Base-by-base conservation (phyloP, 495 filamentous ascomycete species). In the Aspergillus leporis region DNA sequence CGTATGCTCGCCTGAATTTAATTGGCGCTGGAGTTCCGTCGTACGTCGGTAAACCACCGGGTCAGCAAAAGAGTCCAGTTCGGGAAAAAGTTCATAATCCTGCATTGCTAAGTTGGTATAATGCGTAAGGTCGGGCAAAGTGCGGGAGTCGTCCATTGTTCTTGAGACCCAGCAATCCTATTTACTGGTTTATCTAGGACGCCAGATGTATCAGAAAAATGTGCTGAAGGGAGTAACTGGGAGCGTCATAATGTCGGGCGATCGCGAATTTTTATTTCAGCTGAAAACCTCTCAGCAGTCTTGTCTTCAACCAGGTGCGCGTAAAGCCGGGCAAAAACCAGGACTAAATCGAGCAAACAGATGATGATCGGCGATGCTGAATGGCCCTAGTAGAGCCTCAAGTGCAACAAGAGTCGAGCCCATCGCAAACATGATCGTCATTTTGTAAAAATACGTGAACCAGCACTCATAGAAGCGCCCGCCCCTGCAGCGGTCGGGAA, bases 81-180 rank as follows among this genome's bases (percentile, higher is more conserved):
- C 21, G 19, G 53, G 53, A 19, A 47, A 55, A 12, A 55, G 30
- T 43, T 55, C 53, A 55, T 55, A 55, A 48, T 55, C 53, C 23
- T 61, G 60, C 25, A 34, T 21, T 9, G 53, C 31, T 10, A 51
- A 21, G 12, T 48, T 32, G 13, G 59, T 19, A 4, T 55, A 45
- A 40, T 66, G 59, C 28, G 63, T 57, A 19, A 63, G 49, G 12
- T 66, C 61, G 22, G 56, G 46, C 32, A 62, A 69, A 8, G 49
- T 51, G 0, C 58, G 55, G 48, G 63, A 68, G 49, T 53, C 52
- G 13, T 66, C 66, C 71, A 74, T 74, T 5, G 38, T 66, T 53
- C 36, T 21, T 5, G 40, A 7, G 41, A 16, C 7, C 38, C 28
- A 32, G 30, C 23, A 22, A 40, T 36, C 30, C 9, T 32, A 4